phyloP scores from a whole-genome alignment of 371 early-diverging fungal genomes.

The Mucor indicus region DNA sequence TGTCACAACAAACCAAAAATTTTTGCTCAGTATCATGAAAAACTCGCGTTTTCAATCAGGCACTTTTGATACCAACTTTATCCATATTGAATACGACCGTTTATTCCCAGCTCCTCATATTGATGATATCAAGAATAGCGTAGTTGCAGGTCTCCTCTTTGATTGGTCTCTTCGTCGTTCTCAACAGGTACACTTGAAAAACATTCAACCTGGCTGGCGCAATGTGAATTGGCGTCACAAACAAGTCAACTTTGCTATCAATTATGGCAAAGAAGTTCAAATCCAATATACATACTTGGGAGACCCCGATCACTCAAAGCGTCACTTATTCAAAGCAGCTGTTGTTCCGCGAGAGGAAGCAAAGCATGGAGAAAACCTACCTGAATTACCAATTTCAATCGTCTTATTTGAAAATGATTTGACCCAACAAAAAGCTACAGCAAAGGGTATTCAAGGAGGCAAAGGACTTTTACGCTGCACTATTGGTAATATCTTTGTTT shows the following conservation, averaged over 20 bases:
- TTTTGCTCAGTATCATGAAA: constrained; percentile 54
- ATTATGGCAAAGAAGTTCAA: constrained; percentile 29
- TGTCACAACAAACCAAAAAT: constrained; percentile 65
- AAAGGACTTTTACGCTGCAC: constrained; percentile 47
- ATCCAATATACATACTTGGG: constrained; percentile 47
- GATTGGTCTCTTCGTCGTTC: constrained; percentile 52
- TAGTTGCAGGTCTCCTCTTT: constrained; percentile 48
- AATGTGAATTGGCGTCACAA: constrained; percentile 53
- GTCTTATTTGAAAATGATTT: constrained; percentile 24
- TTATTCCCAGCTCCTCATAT: constrained; percentile 22
- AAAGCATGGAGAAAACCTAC: constrained; percentile 4
- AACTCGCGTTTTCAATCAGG: constrained; percentile 59
- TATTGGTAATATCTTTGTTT: constrained; percentile 29
- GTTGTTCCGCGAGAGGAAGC: constrained; percentile 25
- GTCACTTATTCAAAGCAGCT: constrained; percentile 36
- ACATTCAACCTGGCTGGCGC: constrained; percentile 56
- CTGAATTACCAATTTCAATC: constrained; percentile 11
- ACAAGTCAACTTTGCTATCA: constrained; percentile 31
- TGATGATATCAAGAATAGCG: constrained; percentile 20
- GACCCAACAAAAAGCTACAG: constrained; percentile 23
- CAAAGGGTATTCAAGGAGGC: constrained; percentile 29
- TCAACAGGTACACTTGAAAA: constrained; percentile 47
- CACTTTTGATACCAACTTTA: constrained; percentile 60
- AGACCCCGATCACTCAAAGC: constrained; percentile 28
- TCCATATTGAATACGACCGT: constrained; percentile 35